Evolutionary conservation across 2,329 filamentous ascomycete genomes (phyloP).

Genomic region (Beauveria sp.): DNA sequence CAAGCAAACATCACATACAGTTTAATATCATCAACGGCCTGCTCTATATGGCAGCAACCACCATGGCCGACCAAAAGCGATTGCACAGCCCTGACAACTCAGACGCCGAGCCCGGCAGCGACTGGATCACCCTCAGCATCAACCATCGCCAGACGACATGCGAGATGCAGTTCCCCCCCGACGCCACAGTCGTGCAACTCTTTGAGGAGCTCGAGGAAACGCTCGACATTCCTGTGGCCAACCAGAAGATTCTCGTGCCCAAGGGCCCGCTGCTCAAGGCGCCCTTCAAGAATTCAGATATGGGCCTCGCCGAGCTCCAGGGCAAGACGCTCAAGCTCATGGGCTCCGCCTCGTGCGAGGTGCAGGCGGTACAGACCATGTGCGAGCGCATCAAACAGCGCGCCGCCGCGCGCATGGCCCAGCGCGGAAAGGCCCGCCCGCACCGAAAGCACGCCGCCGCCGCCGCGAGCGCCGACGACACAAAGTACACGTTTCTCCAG

Average conservation of each 20-base stretch:
- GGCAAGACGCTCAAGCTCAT: slow-evolving; percentile 58
- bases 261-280: slow-evolving; percentile 58
- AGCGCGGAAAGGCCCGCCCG: slow-evolving; percentile 20
- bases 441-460: slow-evolving; percentile 18
- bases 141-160: slow-evolving; percentile 39
- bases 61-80: slow-evolving; percentile 10
- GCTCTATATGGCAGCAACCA: background rate
- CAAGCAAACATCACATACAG: background rate
- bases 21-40: background rate
- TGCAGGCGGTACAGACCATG: slow-evolving; percentile 46
- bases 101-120: slow-evolving; percentile 17
- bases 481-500: slow-evolving; percentile 71
- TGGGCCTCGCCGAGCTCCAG: slow-evolving; percentile 40
- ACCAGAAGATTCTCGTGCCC: slow-evolving; percentile 63
- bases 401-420: slow-evolving; percentile 32
- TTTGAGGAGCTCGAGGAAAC: slow-evolving; percentile 47
- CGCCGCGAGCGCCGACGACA: slow-evolving; percentile 40
- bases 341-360: slow-evolving; percentile 53
- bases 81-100: background rate
- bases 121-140: slow-evolving; percentile 35
- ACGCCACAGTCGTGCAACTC: slow-evolving; percentile 49
- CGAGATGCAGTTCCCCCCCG: slow-evolving; percentile 34
- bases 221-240: slow-evolving; percentile 50
- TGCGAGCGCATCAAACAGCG: slow-evolving; percentile 39
- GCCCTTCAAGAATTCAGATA: slow-evolving; percentile 52